Evolutionary conservation across 306 rosid genomes (phyloP), one percentile per base, ranked within the genome.

Genomic region (Cicer cuneatum): DNA sequence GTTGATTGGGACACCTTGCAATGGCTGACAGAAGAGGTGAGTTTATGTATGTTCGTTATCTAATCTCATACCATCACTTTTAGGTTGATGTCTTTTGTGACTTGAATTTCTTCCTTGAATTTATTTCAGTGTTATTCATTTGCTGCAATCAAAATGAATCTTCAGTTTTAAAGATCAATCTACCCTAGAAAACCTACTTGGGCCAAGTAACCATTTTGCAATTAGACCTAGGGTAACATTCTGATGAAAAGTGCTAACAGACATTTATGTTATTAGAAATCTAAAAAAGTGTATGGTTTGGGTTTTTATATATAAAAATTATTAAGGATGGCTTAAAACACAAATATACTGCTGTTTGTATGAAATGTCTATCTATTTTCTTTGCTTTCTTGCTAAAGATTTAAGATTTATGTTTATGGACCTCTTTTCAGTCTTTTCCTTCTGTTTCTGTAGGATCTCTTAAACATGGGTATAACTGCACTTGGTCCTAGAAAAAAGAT

Each of bases 401-500:
- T 68, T 40, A 29, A 72, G 19, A 15, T 38, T 57, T 47, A 14
- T 16, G 33, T 74, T 21, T 24, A 42, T 60, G 35, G 48, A 33
- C 13, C n/a, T 13, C 45, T 16, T 18, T 0, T 1, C 15, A 21
- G 33, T 21, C 18, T 5, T 9, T 66, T 47, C 18, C 16, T 43
- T 54, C 64, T 63, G 59, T 53, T 68, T 75, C 24, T 73, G 63
- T 78, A 93, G 98, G 98, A 93, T 85, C 90, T 93, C 53, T 60
- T 88, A 15, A 75, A 80, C 77, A 88, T 93, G 74, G 97, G 98
- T 48, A 80, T 93, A 63, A 74, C 87, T 60, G 91, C 94, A 59
- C 91, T 93, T 76, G 98, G 98, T 60, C 97, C 98, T 13, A 87
- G 97, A 58, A 93, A 90, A 86, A 91, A 91, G 88, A 89, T 93